Percentiles rank a stretch among this genome's conserved stretches.
Conservation (phyloP, 306 rosid species). For the Quercus engelmannii region DNA sequence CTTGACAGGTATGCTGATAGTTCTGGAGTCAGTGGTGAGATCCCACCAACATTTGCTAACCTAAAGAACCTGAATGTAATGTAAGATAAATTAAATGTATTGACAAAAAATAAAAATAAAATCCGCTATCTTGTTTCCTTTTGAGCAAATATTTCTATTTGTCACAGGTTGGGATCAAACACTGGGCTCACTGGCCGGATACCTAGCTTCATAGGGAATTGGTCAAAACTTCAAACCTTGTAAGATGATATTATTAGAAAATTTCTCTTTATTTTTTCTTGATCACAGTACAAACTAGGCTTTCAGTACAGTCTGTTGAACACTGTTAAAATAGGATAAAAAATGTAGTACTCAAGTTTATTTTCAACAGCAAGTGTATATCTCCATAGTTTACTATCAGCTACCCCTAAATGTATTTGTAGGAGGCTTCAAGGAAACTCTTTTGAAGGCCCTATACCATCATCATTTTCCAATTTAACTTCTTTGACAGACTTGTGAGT, state of each 20-base stretch:
- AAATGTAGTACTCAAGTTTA: background rate
- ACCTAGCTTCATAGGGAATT: constrained; percentile 80
- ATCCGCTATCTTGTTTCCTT: background rate
- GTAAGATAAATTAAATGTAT: constrained; percentile 43
- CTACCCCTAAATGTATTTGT: constrained; percentile 13
- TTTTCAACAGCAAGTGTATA: background rate
- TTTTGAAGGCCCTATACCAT: constrained; percentile 68
- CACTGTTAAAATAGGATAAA: background rate
- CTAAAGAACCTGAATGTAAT: constrained; percentile 36
- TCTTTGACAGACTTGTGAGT: constrained; percentile 72
- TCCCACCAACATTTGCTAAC: constrained; percentile 64
- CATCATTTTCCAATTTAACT: constrained; percentile 61
- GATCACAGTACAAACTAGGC: background rate
- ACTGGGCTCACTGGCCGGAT: constrained; percentile 54
- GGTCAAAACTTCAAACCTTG: constrained; percentile 54
- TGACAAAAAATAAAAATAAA: background rate
- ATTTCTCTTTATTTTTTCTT: background rate
- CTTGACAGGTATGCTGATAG: constrained; percentile 68
- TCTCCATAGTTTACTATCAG: background rate
- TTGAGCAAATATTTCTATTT: constrained; percentile 7
- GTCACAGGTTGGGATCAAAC: constrained; percentile 69
- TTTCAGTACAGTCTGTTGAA: background rate
- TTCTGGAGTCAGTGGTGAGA: constrained; percentile 71
- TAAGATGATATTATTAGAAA: constrained; percentile 33
- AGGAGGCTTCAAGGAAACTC: constrained; percentile 92